A percentile compares a stretch with the other conserved stretches of the same genome.
These are phyloP conservation scores for Hypoxylon rubiginosum DNA, from an alignment of 2,329 filamentous ascomycete genomes.

Conservation along the genomic window DNA sequence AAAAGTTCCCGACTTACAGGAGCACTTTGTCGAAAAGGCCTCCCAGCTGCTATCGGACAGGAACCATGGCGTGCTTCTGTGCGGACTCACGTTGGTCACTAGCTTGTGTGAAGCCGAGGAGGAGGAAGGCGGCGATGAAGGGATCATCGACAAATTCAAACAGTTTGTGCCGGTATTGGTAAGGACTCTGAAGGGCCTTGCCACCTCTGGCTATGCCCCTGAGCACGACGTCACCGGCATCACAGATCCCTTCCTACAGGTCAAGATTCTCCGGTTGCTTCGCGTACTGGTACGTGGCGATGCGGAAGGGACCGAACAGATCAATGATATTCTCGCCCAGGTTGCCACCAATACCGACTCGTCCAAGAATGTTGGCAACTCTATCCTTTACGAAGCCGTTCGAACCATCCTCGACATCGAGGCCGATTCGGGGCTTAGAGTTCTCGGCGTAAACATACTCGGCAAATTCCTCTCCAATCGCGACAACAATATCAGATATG, in stretches of 20 bases:
- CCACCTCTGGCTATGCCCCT: constrained; percentile 94
- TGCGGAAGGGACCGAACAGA: constrained; percentile 89
- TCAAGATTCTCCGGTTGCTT: constrained; percentile 91
- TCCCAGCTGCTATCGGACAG: constrained; percentile 88
- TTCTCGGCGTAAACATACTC: constrained; percentile 96
- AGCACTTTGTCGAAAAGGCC: constrained; percentile 96
- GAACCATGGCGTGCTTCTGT: constrained; percentile 95
- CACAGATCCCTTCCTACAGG: constrained; percentile 96
- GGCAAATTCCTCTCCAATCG: constrained; percentile 99
- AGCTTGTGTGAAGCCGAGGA: constrained; percentile 97
- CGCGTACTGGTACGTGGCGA: constrained; percentile 90
- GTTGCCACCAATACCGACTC: constrained; percentile 98
- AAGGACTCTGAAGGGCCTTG: constrained; percentile 90
- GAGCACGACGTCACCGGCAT: constrained; percentile 99
- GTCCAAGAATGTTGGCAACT: constrained; percentile 98
- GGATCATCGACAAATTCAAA: constrained; percentile 90
- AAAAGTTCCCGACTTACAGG: constrained; percentile 96
- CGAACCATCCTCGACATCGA: constrained; percentile 98
- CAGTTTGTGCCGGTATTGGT: constrained; percentile 87
- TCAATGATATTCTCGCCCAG: constrained; percentile 98
- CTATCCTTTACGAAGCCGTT: constrained; percentile 97
- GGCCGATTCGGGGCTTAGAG: constrained; percentile 92
- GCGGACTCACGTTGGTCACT: constrained; percentile 89
- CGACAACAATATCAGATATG: constrained; percentile 99
- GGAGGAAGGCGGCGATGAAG: constrained; percentile 89